Percentiles rank a stretch among this genome's conserved stretches.
These are phyloP conservation scores for Noccaea caerulescens DNA, from an alignment of 345 rosid species.

Conservation along the genomic window DNA sequence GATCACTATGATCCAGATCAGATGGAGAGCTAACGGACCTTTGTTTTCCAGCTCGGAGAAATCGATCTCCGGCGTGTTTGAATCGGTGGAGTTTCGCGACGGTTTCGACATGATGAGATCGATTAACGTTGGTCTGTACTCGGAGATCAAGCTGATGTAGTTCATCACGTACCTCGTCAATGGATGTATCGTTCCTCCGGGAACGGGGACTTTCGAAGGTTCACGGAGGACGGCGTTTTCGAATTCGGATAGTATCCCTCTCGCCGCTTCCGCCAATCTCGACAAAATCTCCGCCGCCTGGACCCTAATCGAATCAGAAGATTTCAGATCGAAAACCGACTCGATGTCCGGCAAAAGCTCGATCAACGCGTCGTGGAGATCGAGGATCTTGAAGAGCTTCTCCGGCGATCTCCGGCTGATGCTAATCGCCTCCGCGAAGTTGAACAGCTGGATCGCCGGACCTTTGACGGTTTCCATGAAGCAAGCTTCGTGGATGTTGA, in stretches of 20 bases:
- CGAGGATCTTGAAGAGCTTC: conserved; percentile 88
- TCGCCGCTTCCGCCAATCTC: conserved; percentile 85
- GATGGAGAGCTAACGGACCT: conserved; percentile 75
- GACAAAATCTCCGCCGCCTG: conserved; percentile 95
- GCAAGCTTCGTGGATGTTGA: conserved; percentile 81
- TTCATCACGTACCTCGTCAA: conserved; percentile 98
- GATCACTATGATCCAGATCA: conserved; percentile 90
- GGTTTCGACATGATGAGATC: conserved; percentile 93
- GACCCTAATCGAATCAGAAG: conserved; percentile 72
- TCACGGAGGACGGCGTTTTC: conserved; percentile 85
- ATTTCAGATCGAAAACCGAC: conserved; percentile 72
- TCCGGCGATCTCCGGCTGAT: conserved; percentile 92
- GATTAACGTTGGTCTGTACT: conserved; percentile 79
- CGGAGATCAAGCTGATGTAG: conserved; percentile 91
- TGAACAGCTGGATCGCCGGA: conserved; percentile 84
- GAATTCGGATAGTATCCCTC: conserved; percentile 90
- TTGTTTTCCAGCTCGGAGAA: conserved; percentile 75
- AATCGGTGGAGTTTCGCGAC: conserved; percentile 74
- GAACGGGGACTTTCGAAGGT: conserved; percentile 80
- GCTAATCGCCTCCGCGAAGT: conserved; percentile 93
- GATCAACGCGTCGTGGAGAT: conserved; percentile 81
- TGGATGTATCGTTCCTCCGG: conserved; percentile 96
- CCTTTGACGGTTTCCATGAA: conserved; percentile 95
- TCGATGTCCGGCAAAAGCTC: conserved; percentile 84
- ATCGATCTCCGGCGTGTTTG: conserved; percentile 76